These are phyloP conservation scores for Yamadazyma blattariae DNA, from an alignment of 1,139 yeast species.

Conservation along the genomic window DNA sequence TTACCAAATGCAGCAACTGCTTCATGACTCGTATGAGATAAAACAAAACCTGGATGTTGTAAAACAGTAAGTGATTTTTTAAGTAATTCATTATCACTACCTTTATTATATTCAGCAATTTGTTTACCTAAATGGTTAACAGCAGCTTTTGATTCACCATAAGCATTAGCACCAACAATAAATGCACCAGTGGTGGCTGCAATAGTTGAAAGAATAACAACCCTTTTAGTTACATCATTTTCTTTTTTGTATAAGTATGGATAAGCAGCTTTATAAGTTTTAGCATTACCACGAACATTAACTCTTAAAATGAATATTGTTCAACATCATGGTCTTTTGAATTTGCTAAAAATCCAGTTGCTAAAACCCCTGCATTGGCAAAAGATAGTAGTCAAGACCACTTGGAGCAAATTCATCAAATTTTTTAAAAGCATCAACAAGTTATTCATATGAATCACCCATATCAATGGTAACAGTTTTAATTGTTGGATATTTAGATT, in stretches of 20 bases:
- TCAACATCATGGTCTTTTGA: slow-evolving; percentile 8
- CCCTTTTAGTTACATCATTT: slow-evolving; percentile 4
- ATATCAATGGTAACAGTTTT: slow-evolving; percentile 2
- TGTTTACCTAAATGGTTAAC: slow-evolving; percentile 10
- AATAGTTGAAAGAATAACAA: slow-evolving; percentile 6
- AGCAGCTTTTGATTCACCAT: slow-evolving; percentile 13
- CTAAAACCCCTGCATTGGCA: slow-evolving; percentile 1
- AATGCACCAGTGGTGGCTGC: slow-evolving; percentile 5
- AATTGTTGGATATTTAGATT: background rate
- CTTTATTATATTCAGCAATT: slow-evolving; percentile 7
- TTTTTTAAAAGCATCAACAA: background rate
- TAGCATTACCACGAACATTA: slow-evolving; percentile 7
- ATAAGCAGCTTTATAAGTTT: slow-evolving; percentile 3
- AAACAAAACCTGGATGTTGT: slow-evolving; percentile 12
- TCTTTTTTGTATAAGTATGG: slow-evolving; percentile 8
- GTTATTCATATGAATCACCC: background rate
- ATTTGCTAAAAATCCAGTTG: slow-evolving; percentile 1
- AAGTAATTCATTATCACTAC: slow-evolving; percentile 1
- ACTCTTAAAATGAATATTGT: slow-evolving; percentile 4
- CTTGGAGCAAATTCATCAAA: slow-evolving; percentile 6
- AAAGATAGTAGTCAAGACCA: slow-evolving; percentile 6
- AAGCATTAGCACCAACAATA: slow-evolving; percentile 7
- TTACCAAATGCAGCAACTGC: slow-evolving; percentile 2
- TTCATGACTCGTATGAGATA: slow-evolving; percentile 9
- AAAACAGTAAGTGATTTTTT: slow-evolving; percentile 7